Base-by-base conservation (phyloP, 306 rosid species). In the Sicyos edulis region DNA sequence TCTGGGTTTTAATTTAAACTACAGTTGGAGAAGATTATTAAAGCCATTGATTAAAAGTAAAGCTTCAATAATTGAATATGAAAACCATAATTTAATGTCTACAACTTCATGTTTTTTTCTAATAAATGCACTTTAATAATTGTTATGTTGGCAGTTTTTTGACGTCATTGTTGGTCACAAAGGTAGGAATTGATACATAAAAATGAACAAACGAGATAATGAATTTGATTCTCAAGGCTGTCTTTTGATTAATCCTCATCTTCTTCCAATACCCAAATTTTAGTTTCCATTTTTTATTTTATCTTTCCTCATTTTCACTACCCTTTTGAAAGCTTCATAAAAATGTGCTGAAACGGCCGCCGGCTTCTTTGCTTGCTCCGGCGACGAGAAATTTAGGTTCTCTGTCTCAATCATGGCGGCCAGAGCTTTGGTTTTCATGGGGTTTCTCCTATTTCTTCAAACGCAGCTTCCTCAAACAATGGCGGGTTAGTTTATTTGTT, bases 401-500 rank as follows among this genome's bases (percentile, higher is more conserved):
- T 74, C 22, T 68, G 66, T 40, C 72, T 84, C 50, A 26, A 77
- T 80, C 77, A 90, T 92, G 98, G 81, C 15, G 49, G 70, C 76
- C 71, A 68, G 75, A 29, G 57, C 63, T 44, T 69, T 72, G 22
- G 81, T 78, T 68, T 79, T 88, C 52, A 73, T 90, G 73, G 88
- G 86, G 63, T 71, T 82, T 67, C 70, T 90, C 54, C 65, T 76
- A 55, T 81, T 93, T 80, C 80, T 91, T 56, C 92, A 84, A 79
- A 75, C 78, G 85, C 86, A 87, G 65, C 81, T 87, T 66, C 91
- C 85, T 74, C 47, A 71, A 29, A 76, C 74, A 78, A 85, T 85
- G 84, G 95, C 99, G 68, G 99, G 97, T 93, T 62, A 76, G 95
- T 78, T 74, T 11, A 71, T 76, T 8, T 17, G 22, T 15, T 19